These are phyloP conservation scores for Ascosphaera aggregata DNA, from an alignment of 2,329 filamentous ascomycete genomes.

Conservation along the genomic window DNA sequence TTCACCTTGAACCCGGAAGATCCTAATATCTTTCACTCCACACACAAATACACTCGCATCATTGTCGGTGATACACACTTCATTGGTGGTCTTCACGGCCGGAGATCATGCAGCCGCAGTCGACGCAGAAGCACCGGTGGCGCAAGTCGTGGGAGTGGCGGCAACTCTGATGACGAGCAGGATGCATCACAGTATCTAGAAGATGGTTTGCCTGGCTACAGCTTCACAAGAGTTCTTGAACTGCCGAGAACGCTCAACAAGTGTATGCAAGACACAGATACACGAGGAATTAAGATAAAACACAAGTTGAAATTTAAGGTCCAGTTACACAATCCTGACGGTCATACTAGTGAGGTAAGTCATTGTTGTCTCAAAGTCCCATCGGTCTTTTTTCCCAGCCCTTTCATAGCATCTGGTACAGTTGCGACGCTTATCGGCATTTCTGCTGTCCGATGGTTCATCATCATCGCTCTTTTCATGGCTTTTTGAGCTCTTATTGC, in stretches of 20 bases:
- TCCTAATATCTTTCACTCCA: conserved; percentile 14
- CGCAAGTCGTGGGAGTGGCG: too few relatives aligned
- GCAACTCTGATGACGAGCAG: too few relatives aligned
- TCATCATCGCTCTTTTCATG: too few relatives aligned
- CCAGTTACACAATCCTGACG: conserved; percentile 82
- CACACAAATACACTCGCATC: conserved; percentile 40
- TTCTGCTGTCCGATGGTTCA: too few relatives aligned
- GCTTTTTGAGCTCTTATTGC: too few relatives aligned
- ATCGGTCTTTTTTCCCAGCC: too few relatives aligned
- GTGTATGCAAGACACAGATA: conserved; percentile 77
- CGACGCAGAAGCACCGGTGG: too few relatives aligned
- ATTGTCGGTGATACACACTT: conserved; percentile 45
- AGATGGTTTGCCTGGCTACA: conserved; percentile 36
- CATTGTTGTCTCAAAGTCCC: not conserved
- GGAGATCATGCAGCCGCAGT: too few relatives aligned
- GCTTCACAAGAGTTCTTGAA: conserved; percentile 34
- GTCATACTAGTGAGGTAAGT: conserved; percentile 67
- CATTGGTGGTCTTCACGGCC: too few relatives aligned
- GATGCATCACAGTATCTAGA: conserved; percentile 30
- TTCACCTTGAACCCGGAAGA: conserved; percentile 30
- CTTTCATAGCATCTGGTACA: too few relatives aligned
- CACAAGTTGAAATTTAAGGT: conserved; percentile 87
- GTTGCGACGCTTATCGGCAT: too few relatives aligned
- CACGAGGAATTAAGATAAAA: conserved; percentile 69
- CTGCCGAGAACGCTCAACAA: conserved; percentile 61